Evolutionary conservation across 768 basidiomycete species (phyloP).

Genomic region (Rhodotorula taiwanensis): DNA sequence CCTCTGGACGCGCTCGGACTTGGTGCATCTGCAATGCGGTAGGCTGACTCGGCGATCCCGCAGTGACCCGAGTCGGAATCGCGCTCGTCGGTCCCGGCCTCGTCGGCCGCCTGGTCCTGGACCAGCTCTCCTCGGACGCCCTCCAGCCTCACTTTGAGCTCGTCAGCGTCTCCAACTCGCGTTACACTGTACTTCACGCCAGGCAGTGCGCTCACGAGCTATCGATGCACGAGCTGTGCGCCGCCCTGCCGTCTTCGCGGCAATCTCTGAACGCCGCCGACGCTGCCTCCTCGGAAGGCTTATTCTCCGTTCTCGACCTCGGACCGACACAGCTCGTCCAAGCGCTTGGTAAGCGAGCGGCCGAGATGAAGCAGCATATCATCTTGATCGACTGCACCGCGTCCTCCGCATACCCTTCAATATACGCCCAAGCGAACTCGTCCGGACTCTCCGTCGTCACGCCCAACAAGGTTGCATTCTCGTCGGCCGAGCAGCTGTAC

Average conservation of each 20-base stretch:
- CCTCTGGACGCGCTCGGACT: no score
- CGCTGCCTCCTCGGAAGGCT: no score
- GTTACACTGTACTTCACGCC: slow-evolving; percentile 41
- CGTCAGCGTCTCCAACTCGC: slow-evolving; percentile 48
- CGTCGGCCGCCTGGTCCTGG: slow-evolving; percentile 74
- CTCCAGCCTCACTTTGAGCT: slow-evolving; percentile 46
- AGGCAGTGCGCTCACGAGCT: slow-evolving; percentile 18
- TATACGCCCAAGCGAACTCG: slow-evolving; percentile 72
- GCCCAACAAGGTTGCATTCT: slow-evolving; percentile 95
- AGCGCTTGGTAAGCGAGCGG: no score
- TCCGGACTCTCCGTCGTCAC: slow-evolving; percentile 81
- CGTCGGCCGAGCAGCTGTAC: slow-evolving; percentile 62
- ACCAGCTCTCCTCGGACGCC: slow-evolving; percentile 63
- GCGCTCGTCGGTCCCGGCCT: slow-evolving; percentile 86
- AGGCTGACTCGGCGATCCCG: neutral
- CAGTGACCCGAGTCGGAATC: slow-evolving; percentile 46
- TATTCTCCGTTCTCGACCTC: no score
- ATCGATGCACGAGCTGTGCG: slow-evolving; percentile 16
- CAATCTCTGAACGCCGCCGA: no score
- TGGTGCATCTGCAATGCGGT: no score
- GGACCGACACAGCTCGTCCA: no score
- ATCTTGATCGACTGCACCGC: slow-evolving; percentile 88
- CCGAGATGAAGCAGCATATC: slow-evolving; percentile 56
- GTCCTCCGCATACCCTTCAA: slow-evolving; percentile 64
- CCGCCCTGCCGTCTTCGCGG: slow-evolving; percentile 38